Percentiles rank a stretch among this genome's conserved stretches.
phyloP scores from a whole-genome alignment of 2,329 filamentous ascomycete species.

The Trichoderma endophyticum region DNA sequence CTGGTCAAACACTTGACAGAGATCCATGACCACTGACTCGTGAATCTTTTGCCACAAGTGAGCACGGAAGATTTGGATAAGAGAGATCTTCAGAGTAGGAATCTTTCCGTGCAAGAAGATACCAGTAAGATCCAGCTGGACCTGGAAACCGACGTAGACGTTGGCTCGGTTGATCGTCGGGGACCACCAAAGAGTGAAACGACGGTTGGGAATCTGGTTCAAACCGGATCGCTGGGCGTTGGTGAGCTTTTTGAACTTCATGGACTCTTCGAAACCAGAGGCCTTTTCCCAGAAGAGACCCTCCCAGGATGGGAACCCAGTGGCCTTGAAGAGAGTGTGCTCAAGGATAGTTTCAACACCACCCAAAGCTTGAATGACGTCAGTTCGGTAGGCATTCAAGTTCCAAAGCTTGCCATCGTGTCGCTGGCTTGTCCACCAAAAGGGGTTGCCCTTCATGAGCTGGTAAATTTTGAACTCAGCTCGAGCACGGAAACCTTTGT shows the following conservation, averaged over 20 bases:
- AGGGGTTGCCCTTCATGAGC: slow-evolving; percentile 98
- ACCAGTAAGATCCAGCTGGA: slow-evolving; percentile 93
- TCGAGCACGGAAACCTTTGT: slow-evolving; percentile 94
- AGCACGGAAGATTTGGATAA: slow-evolving; percentile 98
- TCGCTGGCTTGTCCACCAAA: slow-evolving; percentile 98
- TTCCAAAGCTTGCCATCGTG: slow-evolving; percentile 99
- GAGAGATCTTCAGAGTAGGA: slow-evolving; percentile 92
- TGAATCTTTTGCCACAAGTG: slow-evolving; percentile 99
- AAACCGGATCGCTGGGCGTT: slow-evolving; percentile 96
- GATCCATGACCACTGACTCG: slow-evolving; percentile 96
- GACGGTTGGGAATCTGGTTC: slow-evolving; percentile 97
- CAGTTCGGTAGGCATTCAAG: slow-evolving; percentile 89
- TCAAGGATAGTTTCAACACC: slow-evolving; percentile 98
- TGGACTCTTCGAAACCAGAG: slow-evolving; percentile 57
- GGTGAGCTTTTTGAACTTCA: slow-evolving; percentile 99
- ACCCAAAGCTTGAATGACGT: slow-evolving; percentile 92
- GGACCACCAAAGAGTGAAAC: slow-evolving; percentile 98
- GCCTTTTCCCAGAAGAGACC: slow-evolving; percentile 86
- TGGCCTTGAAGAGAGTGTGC: slow-evolving; percentile 94
- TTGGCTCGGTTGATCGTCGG: slow-evolving; percentile 92
- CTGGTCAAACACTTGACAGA: slow-evolving; percentile 97
- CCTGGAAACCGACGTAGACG: slow-evolving; percentile 98
- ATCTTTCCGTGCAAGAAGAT: slow-evolving; percentile 99
- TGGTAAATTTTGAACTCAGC: slow-evolving; percentile 99
- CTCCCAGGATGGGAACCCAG: slow-evolving; percentile 95